Evolutionary conservation across 148 eudicot species (phyloP), one percentile per base, ranked within the genome.

Genomic region (Pouteria glomerata): DNA sequence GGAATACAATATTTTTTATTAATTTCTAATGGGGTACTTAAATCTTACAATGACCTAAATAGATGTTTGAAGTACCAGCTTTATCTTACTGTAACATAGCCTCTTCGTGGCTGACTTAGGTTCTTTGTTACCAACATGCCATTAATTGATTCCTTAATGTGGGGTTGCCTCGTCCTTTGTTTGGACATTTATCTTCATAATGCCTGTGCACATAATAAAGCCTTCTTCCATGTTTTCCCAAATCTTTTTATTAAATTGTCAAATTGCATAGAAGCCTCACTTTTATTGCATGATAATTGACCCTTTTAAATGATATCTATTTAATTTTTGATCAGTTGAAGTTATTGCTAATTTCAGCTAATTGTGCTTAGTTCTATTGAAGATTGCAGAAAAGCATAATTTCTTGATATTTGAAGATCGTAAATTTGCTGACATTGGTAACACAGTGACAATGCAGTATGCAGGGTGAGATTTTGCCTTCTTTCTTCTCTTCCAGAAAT

Each of bases 381-480:
- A 94, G 98, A 89, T 95, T 80, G 98, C 97, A 60, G 96, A 91
- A 15, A 95, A 82, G 74, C 98, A 95, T 73, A 89, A 95, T 71
- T 95, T 95, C 81, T 84, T 95, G 50, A 89, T 95, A 62, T 95
- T 95, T 70, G 97, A 95, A 79, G 98, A 95, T 74, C 91, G 97
- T 52, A 95, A 91, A 73, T 95, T 95, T 82, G 98, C 98, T 63
- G 98, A 95, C 76, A 95, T 95, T 72, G 98, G 98, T 44, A 95
- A 95, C 81, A 95, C 98, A 14, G 98, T 86, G 58, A 83, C 97
- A 45, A 89, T 95, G 98, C 98, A 95, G 74, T 91, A 91, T 78
- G 97, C 86, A 82, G 87, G 98, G 98, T 94, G 78, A 74, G 85
- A 52, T 6, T 14, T n/a, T 57, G 6, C 10, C 8, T 47, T 60